Percentiles rank a stretch among this genome's conserved stretches.
phyloP scores from a whole-genome alignment of 2,329 filamentous ascomycete genomes.

The Fusarium sp. region DNA sequence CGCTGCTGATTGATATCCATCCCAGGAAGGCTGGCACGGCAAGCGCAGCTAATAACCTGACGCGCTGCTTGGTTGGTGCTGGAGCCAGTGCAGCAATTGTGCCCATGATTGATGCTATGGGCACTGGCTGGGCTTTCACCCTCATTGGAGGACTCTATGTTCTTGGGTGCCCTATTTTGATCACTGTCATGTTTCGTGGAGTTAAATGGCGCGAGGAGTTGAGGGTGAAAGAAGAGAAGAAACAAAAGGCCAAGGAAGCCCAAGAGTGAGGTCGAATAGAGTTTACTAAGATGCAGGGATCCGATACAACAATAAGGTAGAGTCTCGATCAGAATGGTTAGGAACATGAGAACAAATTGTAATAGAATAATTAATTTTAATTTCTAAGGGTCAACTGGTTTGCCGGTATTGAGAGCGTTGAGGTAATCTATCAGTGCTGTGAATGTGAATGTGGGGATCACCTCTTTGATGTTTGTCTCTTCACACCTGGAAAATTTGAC shows the following conservation, averaged over 20 bases:
- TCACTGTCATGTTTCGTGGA: conserved; percentile 54
- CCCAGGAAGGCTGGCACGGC: conserved; percentile 62
- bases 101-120: conserved; percentile 61
- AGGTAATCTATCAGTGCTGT: no score
- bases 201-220: conserved; percentile 54
- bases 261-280: background rate
- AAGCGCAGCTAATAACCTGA: conserved; percentile 65
- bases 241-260: conserved; percentile 22
- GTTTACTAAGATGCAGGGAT: background rate
- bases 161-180: conserved; percentile 51
- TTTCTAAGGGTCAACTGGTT: background rate
- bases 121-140: conserved; percentile 62
- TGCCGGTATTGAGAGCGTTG: no score
- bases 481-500: background rate
- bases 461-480: conserved; percentile 1
- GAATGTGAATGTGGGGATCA: conserved; percentile 25
- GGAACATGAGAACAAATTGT: background rate
- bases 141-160: conserved; percentile 56
- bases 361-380: background rate
- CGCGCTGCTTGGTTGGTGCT: conserved; percentile 64
- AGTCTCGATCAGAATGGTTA: background rate
- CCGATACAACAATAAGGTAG: background rate
- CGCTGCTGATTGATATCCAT: conserved; percentile 66
- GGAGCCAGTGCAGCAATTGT: conserved; percentile 61
- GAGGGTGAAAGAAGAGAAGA: conserved; percentile 40